phyloP scores from a whole-genome alignment of 1,139 yeast genomes.

The Protomyces gravidus region DNA sequence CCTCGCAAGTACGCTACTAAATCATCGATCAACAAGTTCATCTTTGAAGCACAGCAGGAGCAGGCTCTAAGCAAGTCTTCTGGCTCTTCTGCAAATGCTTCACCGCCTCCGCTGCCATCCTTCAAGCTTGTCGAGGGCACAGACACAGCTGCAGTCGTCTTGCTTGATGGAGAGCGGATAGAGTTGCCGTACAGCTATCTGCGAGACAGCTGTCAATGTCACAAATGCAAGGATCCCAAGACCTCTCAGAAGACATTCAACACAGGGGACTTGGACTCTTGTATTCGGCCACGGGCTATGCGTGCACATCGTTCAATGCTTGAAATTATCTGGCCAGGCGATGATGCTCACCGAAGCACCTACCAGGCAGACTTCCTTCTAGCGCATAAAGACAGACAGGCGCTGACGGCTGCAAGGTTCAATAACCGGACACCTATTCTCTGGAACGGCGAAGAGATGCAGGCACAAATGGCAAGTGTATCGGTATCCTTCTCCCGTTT shows the following conservation, averaged over 20 bases:
- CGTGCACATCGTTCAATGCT: conserved; percentile 42
- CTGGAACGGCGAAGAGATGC: conserved; percentile 37
- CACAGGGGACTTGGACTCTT: conserved; percentile 49
- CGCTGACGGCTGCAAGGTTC: conserved; percentile 37
- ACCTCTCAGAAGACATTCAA: conserved; percentile 65
- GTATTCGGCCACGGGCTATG: conserved; percentile 39
- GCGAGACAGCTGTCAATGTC: conserved; percentile 58
- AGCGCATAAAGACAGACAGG: conserved; percentile 44
- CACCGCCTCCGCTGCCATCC: background rate
- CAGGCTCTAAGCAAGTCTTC: background rate
- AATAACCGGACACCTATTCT: conserved; percentile 47
- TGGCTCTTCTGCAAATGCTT: background rate
- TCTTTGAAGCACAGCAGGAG: background rate
- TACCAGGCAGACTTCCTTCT: conserved; percentile 51
- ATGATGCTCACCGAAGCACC: conserved; percentile 41
- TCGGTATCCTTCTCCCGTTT: conserved; percentile 47
- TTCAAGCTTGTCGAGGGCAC: background rate
- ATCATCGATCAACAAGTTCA: background rate
- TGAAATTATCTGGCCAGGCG: conserved; percentile 54
- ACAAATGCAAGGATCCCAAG: conserved; percentile 51
- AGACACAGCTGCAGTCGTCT: background rate
- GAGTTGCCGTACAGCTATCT: conserved; percentile 45
- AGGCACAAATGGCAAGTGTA: conserved; percentile 36
- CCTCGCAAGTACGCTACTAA: no score
- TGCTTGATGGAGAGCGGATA: background rate